phyloP scores from a whole-genome alignment of 1,284 basidiomycete genomes.

The Porogramme epimiltina region DNA sequence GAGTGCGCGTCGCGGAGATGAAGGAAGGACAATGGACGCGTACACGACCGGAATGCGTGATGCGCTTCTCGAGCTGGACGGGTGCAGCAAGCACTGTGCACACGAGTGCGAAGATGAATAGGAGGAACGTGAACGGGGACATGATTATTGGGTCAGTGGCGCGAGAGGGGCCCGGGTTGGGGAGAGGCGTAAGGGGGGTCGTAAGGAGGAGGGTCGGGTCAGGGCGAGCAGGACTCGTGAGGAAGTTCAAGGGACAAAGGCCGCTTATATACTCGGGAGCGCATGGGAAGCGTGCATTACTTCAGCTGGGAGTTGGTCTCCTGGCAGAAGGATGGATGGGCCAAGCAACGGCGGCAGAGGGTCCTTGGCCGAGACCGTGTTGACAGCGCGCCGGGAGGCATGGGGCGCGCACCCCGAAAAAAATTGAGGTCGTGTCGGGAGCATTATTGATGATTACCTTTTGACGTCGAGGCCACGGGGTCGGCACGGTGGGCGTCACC shows the following conservation, averaged over 20 bases:
- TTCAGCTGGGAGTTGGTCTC: slow-evolving; percentile 13
- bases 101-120: slow-evolving; percentile 46
- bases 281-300: slow-evolving; percentile 12
- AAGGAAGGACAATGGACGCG: slow-evolving; percentile 25
- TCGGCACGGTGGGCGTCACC: not conserved
- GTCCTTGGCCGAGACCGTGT: slow-evolving; percentile 13
- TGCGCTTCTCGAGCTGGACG: slow-evolving; percentile 51
- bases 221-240: slow-evolving; percentile 28
- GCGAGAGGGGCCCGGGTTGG: slow-evolving; percentile 6
- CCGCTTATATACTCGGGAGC: slow-evolving; percentile 22
- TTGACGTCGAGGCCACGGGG: slow-evolving; percentile 14
- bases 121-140: slow-evolving; percentile 41
- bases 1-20: slow-evolving; percentile 6
- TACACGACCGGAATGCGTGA: slow-evolving; percentile 49
- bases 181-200: slow-evolving; percentile 2
- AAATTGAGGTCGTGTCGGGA: slow-evolving; percentile 10
- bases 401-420: slow-evolving; percentile 19
- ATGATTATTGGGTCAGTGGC: slow-evolving; percentile 31
- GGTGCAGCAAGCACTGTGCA: slow-evolving; percentile 49
- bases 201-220: slow-evolving; percentile 3
- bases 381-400: slow-evolving; percentile 5
- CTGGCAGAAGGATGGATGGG: slow-evolving; percentile 4
- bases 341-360: slow-evolving; percentile 10
- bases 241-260: slow-evolving; percentile 4
- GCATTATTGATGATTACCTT: slow-evolving; percentile 10